These are phyloP conservation scores for Scleroderma bovista DNA, from an alignment of 768 basidiomycete genomes.

Conservation along the genomic window DNA sequence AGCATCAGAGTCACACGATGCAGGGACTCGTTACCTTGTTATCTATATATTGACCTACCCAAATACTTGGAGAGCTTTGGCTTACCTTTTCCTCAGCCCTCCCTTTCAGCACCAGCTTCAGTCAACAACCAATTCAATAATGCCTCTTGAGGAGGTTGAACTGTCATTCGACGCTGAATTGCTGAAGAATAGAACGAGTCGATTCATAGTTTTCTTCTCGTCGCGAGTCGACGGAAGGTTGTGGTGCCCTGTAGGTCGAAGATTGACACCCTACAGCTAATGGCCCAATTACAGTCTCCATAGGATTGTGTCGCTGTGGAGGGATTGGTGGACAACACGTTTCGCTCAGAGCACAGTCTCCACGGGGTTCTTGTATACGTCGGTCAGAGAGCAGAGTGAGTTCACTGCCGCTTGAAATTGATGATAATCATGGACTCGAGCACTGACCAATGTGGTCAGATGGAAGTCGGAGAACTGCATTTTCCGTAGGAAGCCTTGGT, in stretches of 20 bases:
- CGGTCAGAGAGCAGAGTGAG: slow-evolving; percentile 60
- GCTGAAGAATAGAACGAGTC: slow-evolving; percentile 18
- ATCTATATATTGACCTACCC: too few relatives aligned
- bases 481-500: slow-evolving; percentile 62
- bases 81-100: too few relatives aligned
- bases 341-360: slow-evolving; percentile 40
- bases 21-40: too few relatives aligned
- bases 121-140: slow-evolving; percentile 17
- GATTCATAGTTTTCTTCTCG: slow-evolving; percentile 66
- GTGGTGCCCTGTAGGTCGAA: slow-evolving; percentile 62
- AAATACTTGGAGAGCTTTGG: too few relatives aligned
- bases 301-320: slow-evolving; percentile 70
- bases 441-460: slow-evolving; percentile 30
- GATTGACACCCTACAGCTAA: neutral
- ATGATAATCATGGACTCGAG: neutral
- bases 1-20: too few relatives aligned
- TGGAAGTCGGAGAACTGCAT: slow-evolving; percentile 60
- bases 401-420: slow-evolving; percentile 6
- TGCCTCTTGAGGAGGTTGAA: slow-evolving; percentile 46
- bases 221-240: slow-evolving; percentile 54
- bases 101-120: too few relatives aligned
- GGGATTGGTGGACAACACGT: slow-evolving; percentile 44
- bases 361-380: slow-evolving; percentile 62
- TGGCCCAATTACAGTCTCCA: slow-evolving; percentile 9
- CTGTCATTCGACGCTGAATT: slow-evolving; percentile 11